Evolutionary conservation across 805 yeast species (phyloP).

Genomic region (Spathaspora hagerdaliae): DNA sequence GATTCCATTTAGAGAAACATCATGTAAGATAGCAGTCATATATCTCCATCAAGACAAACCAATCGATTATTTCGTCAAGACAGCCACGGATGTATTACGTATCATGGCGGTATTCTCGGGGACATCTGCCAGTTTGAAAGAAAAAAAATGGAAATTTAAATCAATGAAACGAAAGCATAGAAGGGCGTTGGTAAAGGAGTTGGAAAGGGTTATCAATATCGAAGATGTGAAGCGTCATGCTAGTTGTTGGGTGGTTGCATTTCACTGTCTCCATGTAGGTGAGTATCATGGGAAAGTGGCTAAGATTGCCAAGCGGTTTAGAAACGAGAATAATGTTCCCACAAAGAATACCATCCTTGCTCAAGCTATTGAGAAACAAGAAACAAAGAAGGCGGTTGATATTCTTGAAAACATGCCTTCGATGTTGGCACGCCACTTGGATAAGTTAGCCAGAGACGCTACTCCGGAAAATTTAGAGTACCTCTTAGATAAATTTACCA

Average conservation of each 20-base stretch:
- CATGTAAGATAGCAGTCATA: slow-evolving; percentile 4
- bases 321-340: slow-evolving; percentile 8
- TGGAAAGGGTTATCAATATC: slow-evolving; percentile 8
- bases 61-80: slow-evolving; percentile 3
- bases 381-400: neutral
- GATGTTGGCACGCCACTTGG: slow-evolving; percentile 7
- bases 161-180: slow-evolving; percentile 6
- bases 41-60: slow-evolving; percentile 3
- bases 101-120: slow-evolving; percentile 9
- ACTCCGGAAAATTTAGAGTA: neutral
- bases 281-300: slow-evolving; percentile 6
- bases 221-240: slow-evolving; percentile 8
- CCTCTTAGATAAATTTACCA: neutral
- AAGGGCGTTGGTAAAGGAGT: slow-evolving; percentile 1
- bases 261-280: slow-evolving; percentile 10
- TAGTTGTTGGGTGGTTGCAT: slow-evolving; percentile 7
- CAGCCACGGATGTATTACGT: slow-evolving; percentile 9
- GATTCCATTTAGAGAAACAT: slow-evolving; percentile 9
- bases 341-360: slow-evolving; percentile 4
- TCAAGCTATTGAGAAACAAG: slow-evolving; percentile 6
- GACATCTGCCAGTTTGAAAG: slow-evolving; percentile 1
- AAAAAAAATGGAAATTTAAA: slow-evolving; percentile 2
- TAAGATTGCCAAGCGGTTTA: slow-evolving; percentile 4
- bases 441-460: slow-evolving; percentile 8
- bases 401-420: slow-evolving; percentile 5